These are phyloP conservation scores for Hebeloma cylindrosporum DNA, from an alignment of 768 basidiomycete species.

Conservation along the genomic window DNA sequence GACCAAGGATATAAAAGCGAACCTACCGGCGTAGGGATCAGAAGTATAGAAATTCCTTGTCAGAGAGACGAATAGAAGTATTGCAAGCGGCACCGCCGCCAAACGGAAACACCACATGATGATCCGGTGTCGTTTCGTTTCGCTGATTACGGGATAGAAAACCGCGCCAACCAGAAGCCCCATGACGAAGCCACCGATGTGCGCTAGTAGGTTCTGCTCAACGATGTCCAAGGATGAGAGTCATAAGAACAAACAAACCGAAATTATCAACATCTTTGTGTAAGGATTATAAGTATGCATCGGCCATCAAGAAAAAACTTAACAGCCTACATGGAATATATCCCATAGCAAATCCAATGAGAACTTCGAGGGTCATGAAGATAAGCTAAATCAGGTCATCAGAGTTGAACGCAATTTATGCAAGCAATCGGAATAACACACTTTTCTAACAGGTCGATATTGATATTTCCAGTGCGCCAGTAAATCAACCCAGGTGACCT, in stretches of 20 bases:
- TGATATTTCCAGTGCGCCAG: slow-evolving; percentile 92
- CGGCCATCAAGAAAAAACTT: neutral
- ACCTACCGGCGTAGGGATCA: slow-evolving; percentile 79
- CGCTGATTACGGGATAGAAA: slow-evolving; percentile 88
- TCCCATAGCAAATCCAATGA: slow-evolving; percentile 82
- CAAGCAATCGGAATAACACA: slow-evolving; percentile 26
- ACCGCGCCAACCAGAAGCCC: slow-evolving; percentile 79
- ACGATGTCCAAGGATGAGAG: slow-evolving; percentile 3
- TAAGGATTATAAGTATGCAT: neutral
- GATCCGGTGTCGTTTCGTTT: slow-evolving; percentile 66
- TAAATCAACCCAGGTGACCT: slow-evolving; percentile 86
- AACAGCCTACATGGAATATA: slow-evolving; percentile 69
- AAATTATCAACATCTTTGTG: slow-evolving; percentile 84
- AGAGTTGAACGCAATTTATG: neutral
- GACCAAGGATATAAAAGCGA: slow-evolving; percentile 7
- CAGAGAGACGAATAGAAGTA: slow-evolving; percentile 82
- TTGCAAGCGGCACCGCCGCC: slow-evolving; percentile 68
- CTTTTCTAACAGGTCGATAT: slow-evolving; percentile 78
- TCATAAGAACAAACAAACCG: slow-evolving; percentile 39
- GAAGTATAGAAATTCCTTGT: slow-evolving; percentile 87
- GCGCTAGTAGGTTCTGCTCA: slow-evolving; percentile 46
- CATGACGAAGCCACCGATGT: slow-evolving; percentile 86
- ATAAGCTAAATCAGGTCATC: slow-evolving; percentile 51
- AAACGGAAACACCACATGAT: slow-evolving; percentile 76
- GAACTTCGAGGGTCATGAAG: slow-evolving; percentile 83